A percentile compares a stretch with the other conserved stretches of the same genome.
These are phyloP conservation scores for Cadophora gregata DNA, from an alignment of 2,329 filamentous ascomycete species.

Conservation along the genomic window DNA sequence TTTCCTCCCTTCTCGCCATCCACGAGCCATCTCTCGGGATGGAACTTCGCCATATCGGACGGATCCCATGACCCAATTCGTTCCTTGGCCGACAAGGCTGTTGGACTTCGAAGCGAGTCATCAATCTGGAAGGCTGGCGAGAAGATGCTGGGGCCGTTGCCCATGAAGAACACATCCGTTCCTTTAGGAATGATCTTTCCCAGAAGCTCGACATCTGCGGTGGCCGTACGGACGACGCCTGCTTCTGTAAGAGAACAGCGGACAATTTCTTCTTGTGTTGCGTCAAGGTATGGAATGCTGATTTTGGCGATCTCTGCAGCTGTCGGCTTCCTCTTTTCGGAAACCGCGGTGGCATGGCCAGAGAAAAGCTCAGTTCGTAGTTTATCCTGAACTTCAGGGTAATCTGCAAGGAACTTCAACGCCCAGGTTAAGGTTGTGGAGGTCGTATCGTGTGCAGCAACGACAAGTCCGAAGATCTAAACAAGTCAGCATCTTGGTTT, in stretches of 20 bases:
- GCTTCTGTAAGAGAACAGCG: conserved; percentile 44
- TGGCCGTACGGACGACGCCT: conserved; percentile 43
- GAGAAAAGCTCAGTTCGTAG: conserved; percentile 24
- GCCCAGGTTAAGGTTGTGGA: conserved; percentile 22
- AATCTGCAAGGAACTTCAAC: conserved; percentile 24
- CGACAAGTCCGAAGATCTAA: conserved; percentile 25
- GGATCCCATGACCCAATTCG: conserved; percentile 40
- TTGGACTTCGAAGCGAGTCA: conserved; percentile 34
- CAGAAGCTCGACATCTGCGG: conserved; percentile 44
- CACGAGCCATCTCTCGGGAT: conserved; percentile 48
- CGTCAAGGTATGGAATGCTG: conserved; percentile 33
- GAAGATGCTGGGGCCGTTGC: conserved; percentile 33
- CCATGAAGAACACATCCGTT: conserved; percentile 44
- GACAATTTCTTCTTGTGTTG: conserved; percentile 42
- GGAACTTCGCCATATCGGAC: conserved; percentile 42
- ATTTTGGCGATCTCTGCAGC: conserved; percentile 27
- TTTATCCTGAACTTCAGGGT: conserved; percentile 24
- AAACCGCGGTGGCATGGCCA: conserved; percentile 3
- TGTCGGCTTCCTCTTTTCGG: conserved; percentile 23
- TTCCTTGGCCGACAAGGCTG: conserved; percentile 12
- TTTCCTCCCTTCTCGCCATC: conserved; percentile 21
- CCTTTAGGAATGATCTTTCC: conserved; percentile 47
- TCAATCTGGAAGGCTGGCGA: conserved; percentile 35
- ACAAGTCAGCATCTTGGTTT: neutral
- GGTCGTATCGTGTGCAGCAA: conserved; percentile 28